phyloP scores from a whole-genome alignment of 768 basidiomycete genomes.

The Neoboletus subvelutipes region DNA sequence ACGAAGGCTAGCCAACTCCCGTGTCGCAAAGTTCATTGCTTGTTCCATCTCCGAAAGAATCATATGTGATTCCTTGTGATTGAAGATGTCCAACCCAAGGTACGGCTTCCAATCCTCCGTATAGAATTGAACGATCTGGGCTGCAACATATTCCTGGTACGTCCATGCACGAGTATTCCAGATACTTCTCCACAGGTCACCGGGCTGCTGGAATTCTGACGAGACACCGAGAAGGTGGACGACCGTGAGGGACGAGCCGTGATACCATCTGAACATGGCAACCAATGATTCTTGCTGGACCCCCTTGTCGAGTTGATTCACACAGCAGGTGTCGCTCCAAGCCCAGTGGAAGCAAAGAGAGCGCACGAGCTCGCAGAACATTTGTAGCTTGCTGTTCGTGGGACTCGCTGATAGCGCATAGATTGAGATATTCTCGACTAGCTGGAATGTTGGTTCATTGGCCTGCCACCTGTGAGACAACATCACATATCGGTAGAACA shows the following conservation, averaged over 20 bases:
- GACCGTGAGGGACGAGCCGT: not conserved
- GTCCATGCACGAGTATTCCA: too few species aligned
- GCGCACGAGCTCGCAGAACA: not conserved
- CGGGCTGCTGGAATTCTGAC: too few species aligned
- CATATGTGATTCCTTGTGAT: conserved; percentile 3
- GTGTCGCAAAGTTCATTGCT: not conserved
- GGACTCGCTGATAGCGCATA: not conserved
- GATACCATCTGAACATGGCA: conserved; percentile 15
- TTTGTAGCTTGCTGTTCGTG: not conserved
- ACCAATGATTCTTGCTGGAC: conserved; percentile 4
- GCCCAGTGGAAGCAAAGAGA: conserved; percentile 1
- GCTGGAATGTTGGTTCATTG: too few species aligned
- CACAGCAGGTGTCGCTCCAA: conserved; percentile 13
- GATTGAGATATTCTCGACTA: not conserved
- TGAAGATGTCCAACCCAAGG: not conserved
- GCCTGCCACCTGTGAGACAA: too few species aligned
- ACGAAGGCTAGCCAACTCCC: not conserved
- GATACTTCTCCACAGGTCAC: too few species aligned
- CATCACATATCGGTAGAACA: too few species aligned
- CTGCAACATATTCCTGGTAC: too few species aligned
- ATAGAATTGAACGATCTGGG: too few species aligned
- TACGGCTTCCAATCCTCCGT: too few species aligned
- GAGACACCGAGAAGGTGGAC: too few species aligned
- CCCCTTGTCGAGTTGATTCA: not conserved
- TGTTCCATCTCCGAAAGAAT: conserved; percentile 6